Evolutionary conservation across 345 rosid genomes (phyloP).

Genomic region (Eucalyptus urophylla): DNA sequence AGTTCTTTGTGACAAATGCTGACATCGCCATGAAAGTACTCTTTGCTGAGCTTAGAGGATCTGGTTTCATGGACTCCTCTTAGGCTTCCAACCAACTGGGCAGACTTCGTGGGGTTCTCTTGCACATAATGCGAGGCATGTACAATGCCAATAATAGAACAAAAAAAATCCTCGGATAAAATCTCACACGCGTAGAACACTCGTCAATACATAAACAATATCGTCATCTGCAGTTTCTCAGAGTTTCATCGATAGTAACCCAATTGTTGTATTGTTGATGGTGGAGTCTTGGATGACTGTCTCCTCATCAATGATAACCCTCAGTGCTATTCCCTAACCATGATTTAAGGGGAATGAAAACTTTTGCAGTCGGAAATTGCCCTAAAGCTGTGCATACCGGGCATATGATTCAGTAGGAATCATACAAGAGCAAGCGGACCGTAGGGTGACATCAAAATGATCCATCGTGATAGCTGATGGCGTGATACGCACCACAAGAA

Average conservation of each 20-base stretch:
- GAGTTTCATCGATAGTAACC: conserved; percentile 80
- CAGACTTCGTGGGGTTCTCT: conserved; percentile 91
- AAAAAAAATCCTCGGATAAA: not conserved
- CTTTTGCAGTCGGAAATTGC: not conserved
- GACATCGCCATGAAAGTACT: conserved; percentile 34
- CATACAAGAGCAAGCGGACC: not conserved
- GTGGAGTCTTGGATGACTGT: conserved; percentile 89
- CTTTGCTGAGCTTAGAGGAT: conserved; percentile 87
- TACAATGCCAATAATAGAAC: not conserved
- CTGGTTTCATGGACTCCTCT: conserved; percentile 94
- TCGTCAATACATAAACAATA: not conserved
- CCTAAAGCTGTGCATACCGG: not conserved
- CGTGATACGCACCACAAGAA: not conserved
- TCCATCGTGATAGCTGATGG: not conserved
- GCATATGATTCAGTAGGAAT: not conserved
- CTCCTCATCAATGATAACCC: conserved; percentile 92
- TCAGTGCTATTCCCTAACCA: conserved; percentile 65
- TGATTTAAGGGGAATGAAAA: not conserved
- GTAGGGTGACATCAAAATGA: not conserved
- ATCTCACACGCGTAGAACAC: not conserved
- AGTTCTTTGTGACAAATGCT: not conserved
- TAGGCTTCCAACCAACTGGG: conserved; percentile 97
- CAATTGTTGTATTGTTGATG: conserved; percentile 87
- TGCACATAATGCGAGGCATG: conserved; percentile 84
- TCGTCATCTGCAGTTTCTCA: conserved; percentile 74